Evolutionary conservation across 2,329 filamentous ascomycete genomes (phyloP).

Genomic region (Clonostachys rosea): DNA sequence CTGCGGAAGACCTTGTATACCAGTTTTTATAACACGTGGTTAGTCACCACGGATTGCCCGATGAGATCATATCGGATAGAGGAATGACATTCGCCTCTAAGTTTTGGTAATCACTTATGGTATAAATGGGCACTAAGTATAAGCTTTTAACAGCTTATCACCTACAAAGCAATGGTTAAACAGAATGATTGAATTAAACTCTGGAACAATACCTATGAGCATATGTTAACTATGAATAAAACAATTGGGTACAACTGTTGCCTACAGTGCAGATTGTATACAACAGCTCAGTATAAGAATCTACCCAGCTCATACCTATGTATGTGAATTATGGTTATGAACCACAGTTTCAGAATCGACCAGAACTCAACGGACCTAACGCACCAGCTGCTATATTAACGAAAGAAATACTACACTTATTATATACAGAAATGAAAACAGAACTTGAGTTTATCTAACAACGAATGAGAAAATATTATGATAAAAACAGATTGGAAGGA

Average conservation of each 20-base stretch:
- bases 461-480: conserved; percentile 6
- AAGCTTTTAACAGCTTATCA: conserved; percentile 2
- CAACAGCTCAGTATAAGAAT: conserved; percentile 3
- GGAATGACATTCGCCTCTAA: conserved; percentile 2
- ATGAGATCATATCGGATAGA: conserved; percentile 4
- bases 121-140: neutral
- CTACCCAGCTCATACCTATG: neutral
- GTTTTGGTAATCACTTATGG: conserved; percentile 1
- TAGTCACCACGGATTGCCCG: conserved; percentile 1
- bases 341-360: neutral
- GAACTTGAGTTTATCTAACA: conserved; percentile 3
- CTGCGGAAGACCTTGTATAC: neutral
- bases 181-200: neutral
- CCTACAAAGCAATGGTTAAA: neutral
- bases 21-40: conserved; percentile 1
- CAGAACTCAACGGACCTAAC: neutral
- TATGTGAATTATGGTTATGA: conserved; percentile 4
- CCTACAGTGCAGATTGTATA: neutral
- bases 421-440: neutral
- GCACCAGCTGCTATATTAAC: conserved; percentile 2
- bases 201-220: conserved; percentile 1
- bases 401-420: too few relatives aligned
- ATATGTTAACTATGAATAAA: neutral
- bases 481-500: conserved; percentile 8
- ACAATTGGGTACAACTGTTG: neutral